phyloP scores from a whole-genome alignment of 1,139 yeast genomes.

The Entelexis paramagnoliae region DNA sequence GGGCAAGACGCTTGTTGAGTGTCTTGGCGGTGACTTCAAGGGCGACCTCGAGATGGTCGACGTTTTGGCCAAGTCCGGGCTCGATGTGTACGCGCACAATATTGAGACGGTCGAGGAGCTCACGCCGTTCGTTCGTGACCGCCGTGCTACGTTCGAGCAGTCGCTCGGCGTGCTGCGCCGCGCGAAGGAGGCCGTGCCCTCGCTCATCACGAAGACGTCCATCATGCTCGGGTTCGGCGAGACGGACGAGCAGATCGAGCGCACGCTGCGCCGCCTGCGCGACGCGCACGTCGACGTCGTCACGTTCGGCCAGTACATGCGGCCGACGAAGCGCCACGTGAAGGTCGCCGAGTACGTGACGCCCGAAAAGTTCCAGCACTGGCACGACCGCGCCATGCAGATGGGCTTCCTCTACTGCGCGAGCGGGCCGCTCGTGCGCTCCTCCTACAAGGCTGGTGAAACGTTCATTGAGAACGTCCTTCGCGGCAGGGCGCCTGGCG shows the following conservation, averaged over 20 bases:
- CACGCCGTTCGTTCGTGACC: constrained; percentile 91
- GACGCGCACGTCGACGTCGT: constrained; percentile 79
- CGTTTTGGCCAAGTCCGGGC: constrained; percentile 70
- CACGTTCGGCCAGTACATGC: constrained; percentile 98
- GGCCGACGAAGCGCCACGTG: constrained; percentile 98
- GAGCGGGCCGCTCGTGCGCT: constrained; percentile 91
- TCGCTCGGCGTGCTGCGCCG: constrained; percentile 63
- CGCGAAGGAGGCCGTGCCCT: constrained; percentile 70
- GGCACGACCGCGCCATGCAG: constrained; percentile 81
- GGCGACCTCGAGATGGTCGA: constrained; percentile 79
- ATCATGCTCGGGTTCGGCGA: constrained; percentile 97
- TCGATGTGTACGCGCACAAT: constrained; percentile 96
- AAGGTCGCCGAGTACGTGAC: constrained; percentile 90
- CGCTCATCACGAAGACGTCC: constrained; percentile 82
- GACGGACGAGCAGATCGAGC: constrained; percentile 75
- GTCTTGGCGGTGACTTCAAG: constrained; percentile 87
- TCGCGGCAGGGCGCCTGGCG: constrained; percentile 31
- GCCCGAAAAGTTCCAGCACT: constrained; percentile 90
- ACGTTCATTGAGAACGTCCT: constrained; percentile 91
- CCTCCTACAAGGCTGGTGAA: constrained; percentile 97
- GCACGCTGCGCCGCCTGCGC: constrained; percentile 67
- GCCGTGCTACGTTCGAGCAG: constrained; percentile 92
- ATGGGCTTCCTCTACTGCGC: constrained; percentile 95
- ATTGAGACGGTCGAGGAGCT: constrained; percentile 91
- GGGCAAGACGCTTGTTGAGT: constrained; percentile 73